phyloP scores from a whole-genome alignment of 495 filamentous ascomycete genomes.

The Hypoxylon trugodes region DNA sequence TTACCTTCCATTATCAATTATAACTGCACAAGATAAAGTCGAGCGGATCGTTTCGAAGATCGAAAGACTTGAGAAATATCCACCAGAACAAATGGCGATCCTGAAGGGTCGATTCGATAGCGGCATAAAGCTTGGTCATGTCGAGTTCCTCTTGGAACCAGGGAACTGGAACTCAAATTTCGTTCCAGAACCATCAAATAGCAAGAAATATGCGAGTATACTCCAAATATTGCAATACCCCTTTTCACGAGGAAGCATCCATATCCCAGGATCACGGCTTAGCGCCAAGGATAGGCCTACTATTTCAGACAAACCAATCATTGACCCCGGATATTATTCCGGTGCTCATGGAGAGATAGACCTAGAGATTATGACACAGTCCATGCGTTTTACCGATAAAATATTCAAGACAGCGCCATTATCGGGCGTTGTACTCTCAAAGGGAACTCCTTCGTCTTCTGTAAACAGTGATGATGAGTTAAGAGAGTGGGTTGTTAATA shows the following conservation, averaged over 20 bases:
- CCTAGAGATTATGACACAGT: not conserved
- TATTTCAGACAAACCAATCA: not conserved
- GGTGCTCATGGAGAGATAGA: not conserved
- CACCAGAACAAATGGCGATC: not conserved
- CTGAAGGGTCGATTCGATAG: not conserved
- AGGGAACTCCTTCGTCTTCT: not conserved
- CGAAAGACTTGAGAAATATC: not conserved
- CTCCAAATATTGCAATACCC: not conserved
- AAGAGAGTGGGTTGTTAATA: not conserved
- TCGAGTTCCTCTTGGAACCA: conserved; percentile 1
- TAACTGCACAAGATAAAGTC: not conserved
- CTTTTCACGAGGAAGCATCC: conserved; percentile 2
- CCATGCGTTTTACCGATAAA: not conserved
- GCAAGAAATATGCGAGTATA: not conserved
- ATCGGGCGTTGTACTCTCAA: not conserved
- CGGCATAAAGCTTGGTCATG: not conserved
- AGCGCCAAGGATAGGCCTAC: not conserved
- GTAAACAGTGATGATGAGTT: not conserved
- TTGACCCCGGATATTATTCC: conserved; percentile 1
- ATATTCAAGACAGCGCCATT: not conserved
- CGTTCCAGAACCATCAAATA: not conserved
- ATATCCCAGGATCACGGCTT: not conserved
- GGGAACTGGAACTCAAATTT: not conserved
- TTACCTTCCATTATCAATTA: not conserved
- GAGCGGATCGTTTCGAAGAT: not conserved